Evolutionary conservation across 176 grass and related monocot genomes (phyloP), one percentile per base, ranked within the genome.

Genomic region (Avena insularis): DNA sequence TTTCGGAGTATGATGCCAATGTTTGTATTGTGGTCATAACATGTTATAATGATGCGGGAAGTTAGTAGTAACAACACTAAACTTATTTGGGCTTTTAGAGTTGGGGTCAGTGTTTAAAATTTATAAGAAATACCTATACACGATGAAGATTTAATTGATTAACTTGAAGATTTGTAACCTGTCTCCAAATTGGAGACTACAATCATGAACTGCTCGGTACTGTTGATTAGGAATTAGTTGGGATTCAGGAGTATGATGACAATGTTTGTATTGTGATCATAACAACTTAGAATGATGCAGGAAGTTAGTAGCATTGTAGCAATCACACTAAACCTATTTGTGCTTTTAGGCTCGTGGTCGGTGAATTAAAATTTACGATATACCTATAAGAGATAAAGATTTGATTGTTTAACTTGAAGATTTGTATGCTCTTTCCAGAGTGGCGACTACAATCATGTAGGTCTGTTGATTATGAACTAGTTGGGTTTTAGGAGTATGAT

Each of bases 341-440:
- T 12, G 29, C 49, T 70, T 83, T 82, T n/a, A 12, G 3, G 47
- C 3, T 55, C 8, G 27, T 9, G 64, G 8, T 68, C 40, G 40
- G 46, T 48, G 46, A 48, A 48, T 48, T 48, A 48, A 48, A 48
- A 48, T 48, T 48, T 48, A 49, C 66, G 59, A 47, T 11, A 61
- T 29, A 58, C 48, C 17, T 11, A 47, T 11, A 47, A 72, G 21
- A 78, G 23, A 83, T 23, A 35, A 66, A 73, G 17, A 21, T 51
- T 64, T 50, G 67, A 66, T 72, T 27, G 56, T 47, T 62, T 64
- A 50, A 91, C 59, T 81, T 43, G 85, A 49, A 84, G 25, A 68
- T 85, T 58, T 9, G 19, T 29, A 77, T 74, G 53, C 38, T 66
- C 5, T n/a, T 80, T 27, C 76, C 23, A 60, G 47, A 51, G 35